Conservation (phyloP, 2,329 filamentous ascomycete species). For the Myriosclerotinia duriaeana region DNA sequence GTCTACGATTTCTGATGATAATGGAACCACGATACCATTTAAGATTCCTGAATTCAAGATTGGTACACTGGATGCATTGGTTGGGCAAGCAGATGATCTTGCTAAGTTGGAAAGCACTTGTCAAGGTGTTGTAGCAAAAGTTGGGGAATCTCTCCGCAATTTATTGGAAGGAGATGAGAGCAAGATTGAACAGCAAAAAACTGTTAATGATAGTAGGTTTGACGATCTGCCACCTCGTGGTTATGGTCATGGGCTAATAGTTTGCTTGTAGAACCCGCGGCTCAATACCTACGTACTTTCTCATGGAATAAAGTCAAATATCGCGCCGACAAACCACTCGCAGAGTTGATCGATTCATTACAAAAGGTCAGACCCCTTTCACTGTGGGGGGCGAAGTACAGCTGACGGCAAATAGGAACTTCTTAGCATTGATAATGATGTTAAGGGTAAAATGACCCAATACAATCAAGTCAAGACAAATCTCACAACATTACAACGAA, state of each 20-base stretch:
- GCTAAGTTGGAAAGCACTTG: conserved; percentile 81
- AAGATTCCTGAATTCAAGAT: conserved; percentile 94
- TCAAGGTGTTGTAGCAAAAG: conserved; percentile 80
- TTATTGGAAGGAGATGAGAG: conserved; percentile 42
- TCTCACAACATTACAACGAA: conserved; percentile 76
- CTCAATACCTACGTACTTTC: conserved; percentile 86
- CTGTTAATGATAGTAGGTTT: conserved; percentile 76
- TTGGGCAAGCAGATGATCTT: conserved; percentile 94
- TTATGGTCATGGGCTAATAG: conserved; percentile 22
- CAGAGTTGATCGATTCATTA: conserved; percentile 80
- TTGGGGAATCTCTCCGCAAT: conserved; percentile 46
- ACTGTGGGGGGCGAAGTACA: not conserved
- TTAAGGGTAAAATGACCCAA: conserved; percentile 90
- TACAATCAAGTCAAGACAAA: conserved; percentile 90
- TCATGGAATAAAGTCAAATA: conserved; percentile 98
- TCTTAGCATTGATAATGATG: conserved; percentile 88
- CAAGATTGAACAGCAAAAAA: conserved; percentile 72
- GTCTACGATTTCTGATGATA: conserved; percentile 69
- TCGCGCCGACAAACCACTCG: conserved; percentile 83
- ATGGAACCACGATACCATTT: conserved; percentile 75
- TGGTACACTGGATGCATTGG: conserved; percentile 88
- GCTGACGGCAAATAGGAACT: conserved; percentile 62
- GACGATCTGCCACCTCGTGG: not conserved
- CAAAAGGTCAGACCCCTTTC: conserved; percentile 64
- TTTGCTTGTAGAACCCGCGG: conserved; percentile 73